Evolutionary conservation across 129 eudicot species (phyloP), one percentile per base, ranked within the genome.

Genomic region (carrot (Daucus carota)): DNA sequence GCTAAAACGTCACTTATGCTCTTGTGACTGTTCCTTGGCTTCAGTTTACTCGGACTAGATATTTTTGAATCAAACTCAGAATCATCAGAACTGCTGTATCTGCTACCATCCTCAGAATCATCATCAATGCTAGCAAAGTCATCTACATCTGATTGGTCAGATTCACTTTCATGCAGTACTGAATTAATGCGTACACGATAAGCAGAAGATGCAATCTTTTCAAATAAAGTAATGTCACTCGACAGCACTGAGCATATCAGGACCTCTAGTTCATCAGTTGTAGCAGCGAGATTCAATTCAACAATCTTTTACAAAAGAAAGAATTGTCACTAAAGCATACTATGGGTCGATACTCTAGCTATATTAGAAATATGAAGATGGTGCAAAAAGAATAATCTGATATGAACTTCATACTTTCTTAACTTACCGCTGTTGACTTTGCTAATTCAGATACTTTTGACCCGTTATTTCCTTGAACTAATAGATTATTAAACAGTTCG

Each of bases 181-280:
- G 89, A 69, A 66, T 78, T 84, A 28, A 76, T 83, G 74, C 99
- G 96, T 24, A 91, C 72, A 71, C 98, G 98, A 73, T 91, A 94
- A 17, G 92, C 77, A 83, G 87, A 81, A 48, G 84, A 79, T 17
- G 96, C 91, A 18, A 94, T 89, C 83, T 91, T 94, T 71, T 94
- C 99, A 68, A 91, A 94, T 84, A 94, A 85, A n/a, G 97, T 86
- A 42, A 94, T 87, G 81, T 94, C 97, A 81, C 93, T 83, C n/a
- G 99, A 90, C 62, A 94, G 81, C 74, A 82, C 86, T 54, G 97
- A 80, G 80, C 90, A 78, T 82, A 91, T 84, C 60, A 83, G 70
- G 57, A 81, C 75, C 67, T 94, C 96, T 28, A 88, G 80, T 72
- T 91, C 81, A 75, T 72, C 77, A 8, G 52, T 60, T 74, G 87